Evolutionary conservation across 768 basidiomycete species (phyloP).

Genomic region (Candolleomyces eurysporus): DNA sequence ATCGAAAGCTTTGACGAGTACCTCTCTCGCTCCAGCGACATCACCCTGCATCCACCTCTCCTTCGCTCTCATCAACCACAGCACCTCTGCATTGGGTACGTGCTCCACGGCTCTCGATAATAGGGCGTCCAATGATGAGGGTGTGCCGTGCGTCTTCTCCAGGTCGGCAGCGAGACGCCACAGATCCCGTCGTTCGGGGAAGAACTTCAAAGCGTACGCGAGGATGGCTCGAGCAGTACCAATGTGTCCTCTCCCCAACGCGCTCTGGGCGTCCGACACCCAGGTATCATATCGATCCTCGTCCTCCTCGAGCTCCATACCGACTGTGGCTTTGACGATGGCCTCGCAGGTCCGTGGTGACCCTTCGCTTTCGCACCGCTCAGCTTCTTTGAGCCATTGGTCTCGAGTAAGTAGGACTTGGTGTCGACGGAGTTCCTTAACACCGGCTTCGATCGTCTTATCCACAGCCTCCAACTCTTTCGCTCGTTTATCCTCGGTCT

Average conservation of each 20-base stretch:
- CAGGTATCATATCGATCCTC: slow-evolving; percentile 90
- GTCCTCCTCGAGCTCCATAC: slow-evolving; percentile 88
- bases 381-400: slow-evolving; percentile 96
- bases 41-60: slow-evolving; percentile 93
- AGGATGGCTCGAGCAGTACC: slow-evolving; percentile 86
- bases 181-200: slow-evolving; percentile 78
- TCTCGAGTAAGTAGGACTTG: slow-evolving; percentile 87
- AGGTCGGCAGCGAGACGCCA: slow-evolving; percentile 93
- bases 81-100: slow-evolving; percentile 92
- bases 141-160: slow-evolving; percentile 87
- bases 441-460: slow-evolving; percentile 84
- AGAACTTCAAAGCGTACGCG: slow-evolving; percentile 89
- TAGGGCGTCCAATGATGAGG: slow-evolving; percentile 78
- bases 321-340: slow-evolving; percentile 91
- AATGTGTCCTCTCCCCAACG: slow-evolving; percentile 69
- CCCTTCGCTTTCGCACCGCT: slow-evolving; percentile 84
- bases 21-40: slow-evolving; percentile 85
- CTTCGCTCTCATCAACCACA: slow-evolving; percentile 98
- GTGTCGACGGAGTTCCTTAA: slow-evolving; percentile 73
- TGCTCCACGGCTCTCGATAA: slow-evolving; percentile 81
- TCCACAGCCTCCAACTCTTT: slow-evolving; percentile 78
- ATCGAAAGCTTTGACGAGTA: slow-evolving; percentile 86
- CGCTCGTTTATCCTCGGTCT: slow-evolving; percentile 49
- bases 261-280: slow-evolving; percentile 87
- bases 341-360: slow-evolving; percentile 87